A percentile compares a stretch with the other conserved stretches of the same genome.
Conservation (phyloP, 2,329 filamentous ascomycete species). For the Scedosporium dehoogii region DNA sequence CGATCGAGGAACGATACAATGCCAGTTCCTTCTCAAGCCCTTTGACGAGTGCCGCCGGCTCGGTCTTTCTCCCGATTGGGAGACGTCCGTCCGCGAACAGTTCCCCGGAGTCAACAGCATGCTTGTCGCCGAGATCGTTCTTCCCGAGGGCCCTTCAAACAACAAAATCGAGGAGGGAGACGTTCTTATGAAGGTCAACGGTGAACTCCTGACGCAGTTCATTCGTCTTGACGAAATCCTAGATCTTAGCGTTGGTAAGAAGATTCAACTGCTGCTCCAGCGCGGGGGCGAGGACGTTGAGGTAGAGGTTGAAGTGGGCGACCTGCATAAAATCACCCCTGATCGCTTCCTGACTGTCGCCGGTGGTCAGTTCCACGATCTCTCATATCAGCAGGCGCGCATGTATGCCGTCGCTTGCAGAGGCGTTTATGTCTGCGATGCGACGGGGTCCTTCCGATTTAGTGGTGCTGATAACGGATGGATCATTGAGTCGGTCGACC, state of each 20-base stretch:
- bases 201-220: conserved; percentile 86
- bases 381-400: conserved; percentile 96
- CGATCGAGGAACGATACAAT: conserved; percentile 92
- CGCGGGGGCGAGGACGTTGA: conserved; percentile 81
- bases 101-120: conserved; percentile 94
- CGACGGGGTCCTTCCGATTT: conserved; percentile 88
- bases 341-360: conserved; percentile 92
- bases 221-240: conserved; percentile 84
- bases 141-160: conserved; percentile 82
- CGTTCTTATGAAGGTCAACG: conserved; percentile 87
- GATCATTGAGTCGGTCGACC: conserved; percentile 86
- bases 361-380: conserved; percentile 86
- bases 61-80: conserved; percentile 76
- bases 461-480: conserved; percentile 86
- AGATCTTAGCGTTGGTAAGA: conserved; percentile 72
- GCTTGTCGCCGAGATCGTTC: conserved; percentile 90
- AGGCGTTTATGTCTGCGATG: conserved; percentile 91
- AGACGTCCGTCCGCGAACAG: conserved; percentile 68
- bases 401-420: conserved; percentile 87
- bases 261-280: conserved; percentile 74
- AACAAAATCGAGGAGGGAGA: conserved; percentile 88
- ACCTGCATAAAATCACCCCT: conserved; percentile 89
- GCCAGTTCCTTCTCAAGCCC: conserved; percentile 91
- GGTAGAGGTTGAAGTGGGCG: conserved; percentile 74
- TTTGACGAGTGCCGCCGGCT: conserved; percentile 94